Evolutionary conservation across 2,329 filamentous ascomycete species (phyloP).

Genomic region (Cadophora sp.): DNA sequence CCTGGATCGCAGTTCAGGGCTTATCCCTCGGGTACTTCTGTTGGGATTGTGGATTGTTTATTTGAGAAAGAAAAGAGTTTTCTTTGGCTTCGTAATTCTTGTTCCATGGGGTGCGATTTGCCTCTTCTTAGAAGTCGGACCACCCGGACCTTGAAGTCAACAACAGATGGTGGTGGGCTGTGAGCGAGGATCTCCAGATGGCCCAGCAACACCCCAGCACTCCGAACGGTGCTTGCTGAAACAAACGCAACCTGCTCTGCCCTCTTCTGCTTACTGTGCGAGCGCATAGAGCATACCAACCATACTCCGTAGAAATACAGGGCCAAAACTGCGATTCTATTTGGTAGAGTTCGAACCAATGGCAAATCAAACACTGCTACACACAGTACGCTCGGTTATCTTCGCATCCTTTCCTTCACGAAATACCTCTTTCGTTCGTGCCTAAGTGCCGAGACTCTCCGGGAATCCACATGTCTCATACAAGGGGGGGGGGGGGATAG

Average conservation of each 20-base stretch:
- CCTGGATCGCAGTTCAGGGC: neutral
- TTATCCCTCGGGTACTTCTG: neutral
- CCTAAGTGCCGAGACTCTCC: neutral
- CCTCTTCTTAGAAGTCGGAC: neutral
- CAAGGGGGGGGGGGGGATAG: neutral
- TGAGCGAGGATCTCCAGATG: conserved; percentile 6
- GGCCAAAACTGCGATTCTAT: neutral
- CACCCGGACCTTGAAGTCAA: neutral
- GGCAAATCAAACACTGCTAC: neutral
- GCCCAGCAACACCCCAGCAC: conserved; percentile 8
- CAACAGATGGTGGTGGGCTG: conserved; percentile 15
- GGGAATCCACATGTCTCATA: conserved; percentile 1
- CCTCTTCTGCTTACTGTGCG: neutral
- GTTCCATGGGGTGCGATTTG: conserved; percentile 8
- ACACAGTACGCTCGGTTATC: too few relatives aligned
- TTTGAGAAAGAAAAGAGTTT: neutral
- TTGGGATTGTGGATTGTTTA: neutral
- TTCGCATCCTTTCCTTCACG: too few relatives aligned
- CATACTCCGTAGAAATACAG: neutral
- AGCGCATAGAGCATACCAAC: neutral
- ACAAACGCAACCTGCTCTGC: neutral
- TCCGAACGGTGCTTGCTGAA: neutral
- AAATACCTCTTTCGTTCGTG: too few relatives aligned
- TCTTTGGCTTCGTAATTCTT: conserved; percentile 8
- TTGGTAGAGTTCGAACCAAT: conserved; percentile 4